phyloP scores from a whole-genome alignment of 768 basidiomycete genomes.

The Hericium coralloides region DNA sequence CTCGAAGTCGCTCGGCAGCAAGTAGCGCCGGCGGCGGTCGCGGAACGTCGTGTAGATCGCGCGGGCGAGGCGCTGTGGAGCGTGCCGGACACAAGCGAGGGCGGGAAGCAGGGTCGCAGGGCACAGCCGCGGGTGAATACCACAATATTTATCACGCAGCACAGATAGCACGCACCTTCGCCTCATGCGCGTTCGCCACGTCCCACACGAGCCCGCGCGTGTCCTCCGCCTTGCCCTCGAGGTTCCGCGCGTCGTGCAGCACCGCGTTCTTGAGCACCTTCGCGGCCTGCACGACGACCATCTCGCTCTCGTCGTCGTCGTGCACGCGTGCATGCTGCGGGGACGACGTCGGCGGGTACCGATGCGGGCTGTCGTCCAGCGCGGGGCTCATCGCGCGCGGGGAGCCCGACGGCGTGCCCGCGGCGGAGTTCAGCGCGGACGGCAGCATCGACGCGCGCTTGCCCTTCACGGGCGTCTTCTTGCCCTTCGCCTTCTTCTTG shows the following conservation, averaged over 20 bases:
- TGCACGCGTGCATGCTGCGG: slow-evolving; percentile 2
- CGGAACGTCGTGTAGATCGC: slow-evolving; percentile 57
- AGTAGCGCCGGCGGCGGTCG: slow-evolving; percentile 43
- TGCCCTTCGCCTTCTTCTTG: slow-evolving; percentile 17
- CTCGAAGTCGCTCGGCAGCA: slow-evolving; percentile 61
- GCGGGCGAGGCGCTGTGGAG: slow-evolving; percentile 52
- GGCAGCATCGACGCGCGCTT: background rate
- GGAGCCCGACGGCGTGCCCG: background rate
- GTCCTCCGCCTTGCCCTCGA: slow-evolving; percentile 39
- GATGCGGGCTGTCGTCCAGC: slow-evolving; percentile 19
- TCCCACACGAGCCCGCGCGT: slow-evolving; percentile 39
- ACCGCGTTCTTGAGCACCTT: slow-evolving; percentile 60
- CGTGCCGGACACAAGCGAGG: background rate
- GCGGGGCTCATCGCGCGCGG: background rate
- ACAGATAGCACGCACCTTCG: slow-evolving; percentile 38
- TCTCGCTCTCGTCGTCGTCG: slow-evolving; percentile 26
- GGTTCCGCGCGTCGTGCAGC: slow-evolving; percentile 68
- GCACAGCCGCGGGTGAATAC: background rate
- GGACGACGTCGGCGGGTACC: slow-evolving; percentile 31
- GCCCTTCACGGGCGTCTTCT: slow-evolving; percentile 19
- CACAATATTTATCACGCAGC: background rate
- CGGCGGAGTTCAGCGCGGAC: slow-evolving; percentile 8
- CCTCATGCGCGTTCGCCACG: slow-evolving; percentile 51
- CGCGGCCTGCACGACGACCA: slow-evolving; percentile 46
- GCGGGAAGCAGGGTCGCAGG: background rate